These are phyloP conservation scores for Larix sibirica DNA, from an alignment of 83 land plant species.

Conservation along the genomic window DNA sequence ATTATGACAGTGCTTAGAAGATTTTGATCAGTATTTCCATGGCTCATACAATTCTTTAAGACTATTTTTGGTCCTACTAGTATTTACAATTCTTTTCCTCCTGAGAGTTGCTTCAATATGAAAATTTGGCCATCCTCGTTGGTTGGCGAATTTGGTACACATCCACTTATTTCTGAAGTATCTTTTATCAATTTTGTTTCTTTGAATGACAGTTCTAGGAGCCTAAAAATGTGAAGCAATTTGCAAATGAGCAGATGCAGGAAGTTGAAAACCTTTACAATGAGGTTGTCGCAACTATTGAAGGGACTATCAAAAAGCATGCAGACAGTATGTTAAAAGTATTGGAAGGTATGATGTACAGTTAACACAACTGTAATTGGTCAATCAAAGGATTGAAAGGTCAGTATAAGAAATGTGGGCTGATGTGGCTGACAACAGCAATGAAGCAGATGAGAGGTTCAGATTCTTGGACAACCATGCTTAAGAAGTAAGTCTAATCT, in stretches of 20 bases:
- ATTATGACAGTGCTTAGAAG: neutral
- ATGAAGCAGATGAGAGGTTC: constrained; percentile 55
- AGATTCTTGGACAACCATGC: constrained; percentile 70
- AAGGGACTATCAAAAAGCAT: constrained; percentile 71
- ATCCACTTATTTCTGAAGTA: neutral
- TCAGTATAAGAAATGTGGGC: constrained; percentile 64
- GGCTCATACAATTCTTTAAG: neutral
- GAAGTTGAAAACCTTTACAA: constrained; percentile 37
- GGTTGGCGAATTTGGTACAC: too few species aligned
- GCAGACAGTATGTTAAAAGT: constrained; percentile 66
- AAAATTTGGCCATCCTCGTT: neutral
- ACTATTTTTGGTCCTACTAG: neutral
- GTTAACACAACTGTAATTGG: constrained; percentile 71
- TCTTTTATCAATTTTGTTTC: neutral
- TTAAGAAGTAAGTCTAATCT: constrained; percentile 57
- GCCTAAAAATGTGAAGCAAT: constrained; percentile 37
- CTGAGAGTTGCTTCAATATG: neutral
- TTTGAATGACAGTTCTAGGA: constrained; percentile 28
- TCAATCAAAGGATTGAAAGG: constrained; percentile 72
- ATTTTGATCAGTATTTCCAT: neutral
- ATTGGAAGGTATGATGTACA: constrained; percentile 80
- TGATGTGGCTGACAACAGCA: constrained; percentile 59
- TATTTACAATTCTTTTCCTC: neutral
- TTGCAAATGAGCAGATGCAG: constrained; percentile 28
- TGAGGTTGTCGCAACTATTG: constrained; percentile 53